phyloP scores from a whole-genome alignment of 805 yeast species.

The Cyberlindnera xylosilytica region DNA sequence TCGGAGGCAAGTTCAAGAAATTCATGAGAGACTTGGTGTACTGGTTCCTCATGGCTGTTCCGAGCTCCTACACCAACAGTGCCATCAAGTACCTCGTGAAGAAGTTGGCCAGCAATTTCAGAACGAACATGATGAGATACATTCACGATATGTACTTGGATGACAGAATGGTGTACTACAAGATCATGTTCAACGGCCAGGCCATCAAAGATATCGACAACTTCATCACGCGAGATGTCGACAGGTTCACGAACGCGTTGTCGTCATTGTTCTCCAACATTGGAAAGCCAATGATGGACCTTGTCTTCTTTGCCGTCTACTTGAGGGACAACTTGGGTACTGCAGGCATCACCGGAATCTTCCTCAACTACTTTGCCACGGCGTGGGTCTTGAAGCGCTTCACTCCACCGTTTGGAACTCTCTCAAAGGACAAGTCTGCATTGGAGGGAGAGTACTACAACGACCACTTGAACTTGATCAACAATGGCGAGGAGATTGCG shows the following conservation, averaged over 20 bases:
- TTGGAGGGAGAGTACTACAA: constrained; percentile 89
- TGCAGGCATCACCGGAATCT: constrained; percentile 79
- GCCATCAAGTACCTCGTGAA: constrained; percentile 80
- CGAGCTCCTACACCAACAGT: constrained; percentile 89
- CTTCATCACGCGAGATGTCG: constrained; percentile 80
- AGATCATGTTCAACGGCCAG: constrained; percentile 52
- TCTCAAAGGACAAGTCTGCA: constrained; percentile 68
- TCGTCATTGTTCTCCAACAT: constrained; percentile 82
- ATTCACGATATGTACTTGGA: constrained; percentile 89
- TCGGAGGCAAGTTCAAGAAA: constrained; percentile 72
- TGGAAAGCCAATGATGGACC: constrained; percentile 89
- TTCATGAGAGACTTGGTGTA: constrained; percentile 74
- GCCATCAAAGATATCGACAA: constrained; percentile 66
- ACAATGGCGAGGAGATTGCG: constrained; percentile 90
- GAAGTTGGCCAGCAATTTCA: constrained; percentile 74
- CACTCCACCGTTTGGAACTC: constrained; percentile 82
- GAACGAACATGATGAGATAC: constrained; percentile 80
- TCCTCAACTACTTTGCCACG: constrained; percentile 74
- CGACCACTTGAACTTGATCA: constrained; percentile 78
- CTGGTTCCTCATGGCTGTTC: constrained; percentile 89
- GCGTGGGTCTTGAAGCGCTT: constrained; percentile 68
- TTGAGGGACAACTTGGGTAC: constrained; percentile 83
- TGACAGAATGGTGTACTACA: constrained; percentile 76
- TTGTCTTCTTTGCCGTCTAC: constrained; percentile 79
- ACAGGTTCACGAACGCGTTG: constrained; percentile 74